Evolutionary conservation across 1,284 basidiomycete species (phyloP), one percentile per base, ranked within the genome.

Genomic region (Trichosporon sp.): DNA sequence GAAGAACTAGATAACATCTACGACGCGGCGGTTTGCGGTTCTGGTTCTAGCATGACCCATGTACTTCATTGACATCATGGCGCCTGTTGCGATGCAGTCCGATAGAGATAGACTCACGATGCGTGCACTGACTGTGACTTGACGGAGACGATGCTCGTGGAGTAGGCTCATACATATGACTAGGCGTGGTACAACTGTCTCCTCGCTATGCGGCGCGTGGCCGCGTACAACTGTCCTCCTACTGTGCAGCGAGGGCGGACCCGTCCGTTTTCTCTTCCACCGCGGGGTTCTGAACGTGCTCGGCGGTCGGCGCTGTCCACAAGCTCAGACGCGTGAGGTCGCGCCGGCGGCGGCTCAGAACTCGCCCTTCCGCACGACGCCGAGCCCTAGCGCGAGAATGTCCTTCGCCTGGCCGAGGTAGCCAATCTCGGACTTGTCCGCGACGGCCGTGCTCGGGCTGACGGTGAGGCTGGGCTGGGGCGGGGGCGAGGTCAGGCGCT

Each of bases 351-450:
- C n/a, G 42, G 42, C 42, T 21, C 21, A 58, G 15, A 58, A 58
- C 27, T 58, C 56, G 56, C 56, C 56, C 56, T 58, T 58, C 15
- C 56, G 13, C 29, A 58, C 56, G 3, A 58, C 56, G 3, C 56
- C 56, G 1, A 58, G 56, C 29, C 56, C 56, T 2, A 58, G 27
- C 2, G 56, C 56, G 2, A 58, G 56, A 6, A 58, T 58, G 42
- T 78, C 81, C 72, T 79, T 81, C 0, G 80, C 81, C 68, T 81
- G 79, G 44, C 78, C 81, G 38, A 83, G 70, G 67, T 83, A 83
- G 21, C 80, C 80, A 68, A 78, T 42, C 29, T 53, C 67, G 13
- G 69, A 68, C 8, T 70, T 65, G 0, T 70, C 70, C n/a, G 74
- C 75, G 9, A 76, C 72, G 8, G 71, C 62, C 3, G 75, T 73